Base-by-base conservation (phyloP, 345 rosid species). In the Anastatica hierochuntica region DNA sequence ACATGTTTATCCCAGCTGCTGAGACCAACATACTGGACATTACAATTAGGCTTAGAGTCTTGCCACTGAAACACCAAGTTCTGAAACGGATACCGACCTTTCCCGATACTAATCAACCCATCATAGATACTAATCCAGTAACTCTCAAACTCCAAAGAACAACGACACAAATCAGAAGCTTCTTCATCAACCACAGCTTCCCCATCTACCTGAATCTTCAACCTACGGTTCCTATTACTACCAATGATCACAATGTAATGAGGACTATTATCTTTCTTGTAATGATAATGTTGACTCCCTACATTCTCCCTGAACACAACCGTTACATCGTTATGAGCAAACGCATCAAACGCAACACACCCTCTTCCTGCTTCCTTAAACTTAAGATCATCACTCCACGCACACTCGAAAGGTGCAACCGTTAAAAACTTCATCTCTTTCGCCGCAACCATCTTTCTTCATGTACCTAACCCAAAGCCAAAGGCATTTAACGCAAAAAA, bases 1-100 rank as follows among this genome's bases (percentile, higher is more conserved):
- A 88, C 99, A 72, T 92, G 99, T 65, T 74, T 85, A 51, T 88
- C 95, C 98, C 98, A 92, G 65, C 97, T 88, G 49, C 97, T 85
- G 30, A 85, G 70, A 19, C 99, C 97, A 43, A 92, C 84, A 68
- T 88, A 88, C 72, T 60, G 84, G 7, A 88, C 87, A 58, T 40
- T 81, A 53, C 85, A 81, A 43, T 88, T 92, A 1, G 99, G 97
- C 56, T 75, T 83, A 0, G 88, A 65, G 79, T 88, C 94, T 13
- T 81, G 76, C 99, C 99, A 92, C 71, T 77, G 80, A 62, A 85
- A 83, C 52, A 83, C 80, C 64, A 81, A 73, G 78, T 88, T 92
- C 77, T 85, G 97, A 71, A 92, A 88, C 43, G 99, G 99, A 74
- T 92, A 92, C 35, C 87, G 77, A 43, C 97, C 99, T 64, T 78